Evolutionary conservation across 345 rosid genomes (phyloP), one percentile per base, ranked within the genome.

Genomic region (Euphorbia tirucalli): DNA sequence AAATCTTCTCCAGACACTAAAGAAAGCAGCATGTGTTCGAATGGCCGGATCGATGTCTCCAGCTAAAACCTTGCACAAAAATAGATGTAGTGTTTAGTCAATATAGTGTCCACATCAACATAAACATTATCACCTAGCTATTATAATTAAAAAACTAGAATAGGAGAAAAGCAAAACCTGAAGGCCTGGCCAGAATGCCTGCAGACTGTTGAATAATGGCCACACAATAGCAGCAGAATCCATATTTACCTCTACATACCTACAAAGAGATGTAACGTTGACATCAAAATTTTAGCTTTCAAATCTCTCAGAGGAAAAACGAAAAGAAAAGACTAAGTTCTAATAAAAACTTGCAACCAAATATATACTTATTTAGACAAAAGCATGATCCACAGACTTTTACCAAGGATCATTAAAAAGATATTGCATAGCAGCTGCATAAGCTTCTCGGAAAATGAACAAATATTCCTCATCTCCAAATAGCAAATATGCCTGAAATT

Each of bases 141-240:
- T 19, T 61, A 28, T 46, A 58, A 71, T 64, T 59, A 30, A 57
- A 49, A 37, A 30, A 56, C 50, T 0, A 58, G 19, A 35, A 70
- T 21, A 18, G 21, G 37, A 24, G 64, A 7, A 68, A 52, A 41
- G 25, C 54, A 61, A 44, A 57, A 94, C 99, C 99, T 95, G 99
- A 82, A 95, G 97, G 83, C 99, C 97, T 0, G 99, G 99, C 99
- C 99, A 95, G 83, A 95, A 95, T 70, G 99, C 99, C 86, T 95
- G 99, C 84, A 92, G 86, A 79, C 99, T 95, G 82, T 92, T 95
- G 70, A 95, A 95, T 58, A 95, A 75, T 49, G 97, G 97, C 97
- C 97, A 95, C 54, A 92, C 97, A 68, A 92, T 89, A 70, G 96
- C 91, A 76, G 88, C 97, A 37, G 99, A 95, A 83, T 95, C 99